A percentile compares a stretch with the other conserved stretches of the same genome.
phyloP scores from a whole-genome alignment of 176 grass and related monocot genomes.

The Thinopyrum elongatum region DNA sequence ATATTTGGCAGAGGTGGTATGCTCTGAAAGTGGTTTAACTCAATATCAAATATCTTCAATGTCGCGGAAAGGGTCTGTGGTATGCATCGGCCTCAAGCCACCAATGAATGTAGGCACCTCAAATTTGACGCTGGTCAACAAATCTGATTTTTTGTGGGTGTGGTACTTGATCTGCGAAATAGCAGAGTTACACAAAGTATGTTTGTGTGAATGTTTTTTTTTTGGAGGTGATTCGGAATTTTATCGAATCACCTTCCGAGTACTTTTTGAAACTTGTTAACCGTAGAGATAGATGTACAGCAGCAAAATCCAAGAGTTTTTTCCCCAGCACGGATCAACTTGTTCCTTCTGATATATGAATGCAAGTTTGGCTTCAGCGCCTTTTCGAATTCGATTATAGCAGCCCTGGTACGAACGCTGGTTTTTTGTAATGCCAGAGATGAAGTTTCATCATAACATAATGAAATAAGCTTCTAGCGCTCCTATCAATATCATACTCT shows the following conservation, averaged over 20 bases:
- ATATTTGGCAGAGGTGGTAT: not conserved
- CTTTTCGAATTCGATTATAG: not conserved
- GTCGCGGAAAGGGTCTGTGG: not conserved
- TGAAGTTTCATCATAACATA: not conserved
- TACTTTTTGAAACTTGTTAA: not conserved
- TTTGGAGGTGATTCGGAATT: slow-evolving; percentile 18
- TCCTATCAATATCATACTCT: not conserved
- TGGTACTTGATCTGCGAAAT: not conserved
- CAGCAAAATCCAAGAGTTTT: not conserved
- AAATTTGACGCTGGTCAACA: not conserved
- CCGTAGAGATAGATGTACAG: not conserved
- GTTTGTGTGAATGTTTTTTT: not conserved
- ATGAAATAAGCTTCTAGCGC: not conserved
- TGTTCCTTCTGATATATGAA: not conserved
- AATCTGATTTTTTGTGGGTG: not conserved
- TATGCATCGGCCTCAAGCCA: not conserved
- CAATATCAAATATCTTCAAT: not conserved
- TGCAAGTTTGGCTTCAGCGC: not conserved
- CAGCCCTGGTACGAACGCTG: not conserved
- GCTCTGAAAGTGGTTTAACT: not conserved
- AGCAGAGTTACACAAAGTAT: not conserved
- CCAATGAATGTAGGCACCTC: not conserved
- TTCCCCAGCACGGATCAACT: not conserved
- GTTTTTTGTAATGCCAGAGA: not conserved
- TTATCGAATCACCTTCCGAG: not conserved